Percentiles rank a stretch among this genome's conserved stretches.
phyloP scores from a whole-genome alignment of 192 early-diverging fungal genomes.

The Allomyces javanicus region DNA sequence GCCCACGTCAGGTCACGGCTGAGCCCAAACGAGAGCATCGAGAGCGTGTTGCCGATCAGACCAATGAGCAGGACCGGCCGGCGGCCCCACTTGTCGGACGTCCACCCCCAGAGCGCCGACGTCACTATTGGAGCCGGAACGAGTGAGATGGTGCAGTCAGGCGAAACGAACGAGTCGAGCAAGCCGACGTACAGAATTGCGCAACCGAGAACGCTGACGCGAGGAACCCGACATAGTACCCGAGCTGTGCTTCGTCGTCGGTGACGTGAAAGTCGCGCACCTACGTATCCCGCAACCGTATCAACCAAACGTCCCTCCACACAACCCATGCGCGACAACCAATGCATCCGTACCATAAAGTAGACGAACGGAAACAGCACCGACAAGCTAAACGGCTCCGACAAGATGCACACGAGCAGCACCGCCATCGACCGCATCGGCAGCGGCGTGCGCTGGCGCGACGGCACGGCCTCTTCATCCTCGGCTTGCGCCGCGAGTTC shows the following conservation, averaged over 20 bases:
- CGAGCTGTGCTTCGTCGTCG: conserved; percentile 53
- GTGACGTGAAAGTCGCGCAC: conserved; percentile 46
- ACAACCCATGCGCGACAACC: background rate
- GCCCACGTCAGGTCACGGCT: conserved; percentile 35
- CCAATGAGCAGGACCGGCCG: conserved; percentile 62
- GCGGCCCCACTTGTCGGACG: conserved; percentile 64
- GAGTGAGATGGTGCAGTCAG: no score
- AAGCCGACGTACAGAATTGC: conserved; percentile 33
- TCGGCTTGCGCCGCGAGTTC: background rate
- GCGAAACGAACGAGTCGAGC: background rate
- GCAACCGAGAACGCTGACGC: conserved; percentile 51
- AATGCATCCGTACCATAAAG: conserved; percentile 35
- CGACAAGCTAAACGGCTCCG: conserved; percentile 48
- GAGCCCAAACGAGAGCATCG: conserved; percentile 51
- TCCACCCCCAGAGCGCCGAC: conserved; percentile 44
- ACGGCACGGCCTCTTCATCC: background rate
- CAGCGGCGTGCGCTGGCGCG: background rate
- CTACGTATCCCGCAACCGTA: conserved; percentile 7
- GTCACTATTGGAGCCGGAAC: conserved; percentile 1
- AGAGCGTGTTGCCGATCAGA: conserved; percentile 50
- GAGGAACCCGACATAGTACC: conserved; percentile 59
- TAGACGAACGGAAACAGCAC: conserved; percentile 69
- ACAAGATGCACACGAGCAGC: conserved; percentile 18
- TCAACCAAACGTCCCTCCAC: background rate
- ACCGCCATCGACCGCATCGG: conserved; percentile 5